phyloP scores from a whole-genome alignment of 129 eudicot species.

The Chrysanthemum seticuspe region DNA sequence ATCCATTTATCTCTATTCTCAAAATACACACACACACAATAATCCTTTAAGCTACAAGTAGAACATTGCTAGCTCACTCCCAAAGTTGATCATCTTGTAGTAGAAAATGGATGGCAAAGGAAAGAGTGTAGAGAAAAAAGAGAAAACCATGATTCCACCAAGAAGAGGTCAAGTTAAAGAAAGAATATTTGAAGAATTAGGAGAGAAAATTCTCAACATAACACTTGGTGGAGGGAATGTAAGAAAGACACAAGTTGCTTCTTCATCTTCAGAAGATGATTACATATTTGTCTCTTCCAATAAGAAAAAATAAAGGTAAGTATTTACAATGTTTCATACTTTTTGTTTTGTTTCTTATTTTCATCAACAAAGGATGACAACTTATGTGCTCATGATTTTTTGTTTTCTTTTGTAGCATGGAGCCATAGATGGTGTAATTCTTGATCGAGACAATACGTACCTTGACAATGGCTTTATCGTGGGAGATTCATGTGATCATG shows the following conservation, averaged over 20 bases:
- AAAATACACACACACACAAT: slow-evolving; percentile 5
- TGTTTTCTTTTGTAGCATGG: slow-evolving; percentile 1
- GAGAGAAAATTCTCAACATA: slow-evolving; percentile 24
- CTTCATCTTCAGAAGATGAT: slow-evolving; percentile 17
- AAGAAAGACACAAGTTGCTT: slow-evolving; percentile 19
- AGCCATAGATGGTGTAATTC: background rate
- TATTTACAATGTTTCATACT: background rate
- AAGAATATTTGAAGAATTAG: slow-evolving; percentile 18
- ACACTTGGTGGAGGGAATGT: slow-evolving; percentile 17
- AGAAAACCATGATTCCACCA: slow-evolving; percentile 30
- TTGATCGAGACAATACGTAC: background rate
- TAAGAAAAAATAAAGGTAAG: slow-evolving; percentile 25
- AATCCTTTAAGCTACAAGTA: slow-evolving; percentile 7
- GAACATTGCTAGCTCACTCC: slow-evolving; percentile 12
- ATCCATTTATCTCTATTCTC: background rate
- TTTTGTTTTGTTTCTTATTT: background rate
- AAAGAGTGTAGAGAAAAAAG: slow-evolving; percentile 27
- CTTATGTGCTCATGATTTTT: background rate
- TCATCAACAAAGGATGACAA: background rate
- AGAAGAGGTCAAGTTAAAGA: slow-evolving; percentile 34
- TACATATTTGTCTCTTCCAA: slow-evolving; percentile 11
- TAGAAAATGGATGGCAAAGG: slow-evolving; percentile 30
- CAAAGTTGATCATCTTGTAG: background rate
- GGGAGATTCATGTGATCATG: background rate
- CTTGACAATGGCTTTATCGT: slow-evolving; percentile 13